Base-by-base conservation (phyloP, 2,329 filamentous ascomycete species). In the Aureobasidium sp. region DNA sequence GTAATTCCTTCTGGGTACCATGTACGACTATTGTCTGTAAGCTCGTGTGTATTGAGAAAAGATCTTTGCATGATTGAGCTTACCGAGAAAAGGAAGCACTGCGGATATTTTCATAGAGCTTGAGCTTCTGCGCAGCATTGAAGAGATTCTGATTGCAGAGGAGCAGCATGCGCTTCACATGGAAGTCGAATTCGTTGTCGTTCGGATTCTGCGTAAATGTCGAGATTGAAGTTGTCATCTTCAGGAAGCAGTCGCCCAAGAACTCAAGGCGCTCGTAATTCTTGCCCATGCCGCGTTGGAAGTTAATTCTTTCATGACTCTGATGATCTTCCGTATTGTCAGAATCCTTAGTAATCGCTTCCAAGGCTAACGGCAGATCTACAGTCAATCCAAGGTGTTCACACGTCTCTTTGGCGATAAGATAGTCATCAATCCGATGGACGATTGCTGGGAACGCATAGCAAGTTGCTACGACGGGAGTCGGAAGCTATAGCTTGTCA, bases 231-330 rank as follows among this genome's bases (percentile, higher is more conserved):
- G 93, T 97, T 12, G 90, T 90, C 87, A 97, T 93, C 75, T 99
- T 99, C 63, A 99, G 80, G 69, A 97, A 96, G 37, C 88, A 89
- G 72, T 99, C 94, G 0, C 94, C 94, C 2, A 97, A 80, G 64
- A 97, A 96, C 70, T 99, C 94, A 0, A 97, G 81, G 13, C 94
- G 84, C 73, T 99, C 94, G 69, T 99, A 99, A 68, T 97, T 97
- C 42, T 87, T 87, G 1, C 91, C 91, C 91, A 96, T 96, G 2
- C 91, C 92, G 52, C 83, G 79, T 68, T 91, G 89, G 51, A 92
- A 86, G 67, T 91, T 89, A 58, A 90, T 75, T 42, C 88, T 84
- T 62, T 87, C 81, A 37, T 82, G 78, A 0, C 79, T 80, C 8
- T 70, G 68, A 64, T 90, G 83, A 41, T 96, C 90, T 8, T 88